Evolutionary conservation across 345 rosid species (phyloP).

Genomic region (Salix purpurea): DNA sequence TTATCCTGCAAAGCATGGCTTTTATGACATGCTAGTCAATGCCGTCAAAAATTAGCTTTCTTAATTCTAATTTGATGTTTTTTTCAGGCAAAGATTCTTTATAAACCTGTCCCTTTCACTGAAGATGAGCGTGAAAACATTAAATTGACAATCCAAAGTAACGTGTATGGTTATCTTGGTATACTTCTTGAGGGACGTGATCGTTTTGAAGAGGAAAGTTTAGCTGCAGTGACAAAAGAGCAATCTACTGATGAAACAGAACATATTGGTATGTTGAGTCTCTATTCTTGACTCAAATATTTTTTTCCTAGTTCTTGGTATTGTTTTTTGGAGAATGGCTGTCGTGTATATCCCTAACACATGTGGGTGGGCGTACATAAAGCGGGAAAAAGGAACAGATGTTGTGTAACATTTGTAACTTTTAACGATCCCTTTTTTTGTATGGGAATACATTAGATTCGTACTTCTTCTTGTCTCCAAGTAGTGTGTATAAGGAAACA

Average conservation of each 20-base stretch:
- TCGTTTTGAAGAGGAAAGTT: conserved; percentile 84
- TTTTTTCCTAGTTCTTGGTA: neutral
- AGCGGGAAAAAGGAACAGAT: neutral
- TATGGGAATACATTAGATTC: neutral
- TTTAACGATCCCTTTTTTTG: neutral
- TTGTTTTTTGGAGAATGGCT: neutral
- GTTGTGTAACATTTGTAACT: neutral
- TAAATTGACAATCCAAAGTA: conserved; percentile 77
- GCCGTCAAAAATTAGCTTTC: neutral
- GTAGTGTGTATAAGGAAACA: neutral
- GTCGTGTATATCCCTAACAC: neutral
- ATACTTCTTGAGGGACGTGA: conserved; percentile 96
- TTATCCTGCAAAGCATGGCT: neutral
- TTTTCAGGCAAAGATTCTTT: conserved; percentile 91
- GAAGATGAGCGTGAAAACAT: conserved; percentile 82
- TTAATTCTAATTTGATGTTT: neutral
- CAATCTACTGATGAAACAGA: conserved; percentile 26
- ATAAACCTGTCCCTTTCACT: conserved; percentile 72
- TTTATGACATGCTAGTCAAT: neutral
- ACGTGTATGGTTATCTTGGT: conserved; percentile 87
- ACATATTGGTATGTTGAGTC: conserved; percentile 31
- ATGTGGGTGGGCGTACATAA: neutral
- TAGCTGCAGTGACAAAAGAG: conserved; percentile 36
- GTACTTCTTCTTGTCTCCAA: neutral
- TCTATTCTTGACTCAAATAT: neutral